Percentiles rank a stretch among this genome's conserved stretches.
Conservation (phyloP, 2,329 filamentous ascomycete genomes). For the Claviceps sp. region DNA sequence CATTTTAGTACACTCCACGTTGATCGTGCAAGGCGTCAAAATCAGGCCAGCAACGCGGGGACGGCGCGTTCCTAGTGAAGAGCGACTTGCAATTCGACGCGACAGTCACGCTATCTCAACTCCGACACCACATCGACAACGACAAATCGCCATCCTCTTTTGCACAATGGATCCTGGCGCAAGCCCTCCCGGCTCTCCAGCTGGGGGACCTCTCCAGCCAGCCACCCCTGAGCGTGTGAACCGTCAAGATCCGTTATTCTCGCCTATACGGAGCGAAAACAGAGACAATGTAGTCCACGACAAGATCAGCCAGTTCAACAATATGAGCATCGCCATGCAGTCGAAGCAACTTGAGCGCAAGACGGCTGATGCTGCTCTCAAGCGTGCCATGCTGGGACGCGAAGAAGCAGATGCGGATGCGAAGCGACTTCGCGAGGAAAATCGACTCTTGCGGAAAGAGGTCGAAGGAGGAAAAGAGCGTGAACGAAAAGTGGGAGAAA, state of each 20-base stretch:
- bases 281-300: slow-evolving; percentile 51
- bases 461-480: slow-evolving; percentile 52
- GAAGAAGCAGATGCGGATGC: slow-evolving; percentile 62
- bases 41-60: background rate
- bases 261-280: slow-evolving; percentile 23
- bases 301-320: slow-evolving; percentile 62
- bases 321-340: slow-evolving; percentile 46
- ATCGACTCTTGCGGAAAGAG: slow-evolving; percentile 38
- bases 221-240: slow-evolving; percentile 54
- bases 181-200: slow-evolving; percentile 39
- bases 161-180: slow-evolving; percentile 29
- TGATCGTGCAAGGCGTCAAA: background rate
- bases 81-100: background rate
- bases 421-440: slow-evolving; percentile 49
- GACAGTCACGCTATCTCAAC: background rate
- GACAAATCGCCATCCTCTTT: background rate
- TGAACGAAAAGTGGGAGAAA: slow-evolving; percentile 52
- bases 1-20: background rate
- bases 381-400: slow-evolving; percentile 52
- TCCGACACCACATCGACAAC: background rate
- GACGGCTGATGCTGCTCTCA: slow-evolving; percentile 51
- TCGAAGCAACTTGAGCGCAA: slow-evolving; percentile 50
- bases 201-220: slow-evolving; percentile 42
- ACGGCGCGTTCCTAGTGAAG: background rate
- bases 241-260: slow-evolving; percentile 24